Evolutionary conservation across 768 basidiomycete genomes (phyloP), one percentile per base, ranked within the genome.

Genomic region (Mycena albidolilacea): DNA sequence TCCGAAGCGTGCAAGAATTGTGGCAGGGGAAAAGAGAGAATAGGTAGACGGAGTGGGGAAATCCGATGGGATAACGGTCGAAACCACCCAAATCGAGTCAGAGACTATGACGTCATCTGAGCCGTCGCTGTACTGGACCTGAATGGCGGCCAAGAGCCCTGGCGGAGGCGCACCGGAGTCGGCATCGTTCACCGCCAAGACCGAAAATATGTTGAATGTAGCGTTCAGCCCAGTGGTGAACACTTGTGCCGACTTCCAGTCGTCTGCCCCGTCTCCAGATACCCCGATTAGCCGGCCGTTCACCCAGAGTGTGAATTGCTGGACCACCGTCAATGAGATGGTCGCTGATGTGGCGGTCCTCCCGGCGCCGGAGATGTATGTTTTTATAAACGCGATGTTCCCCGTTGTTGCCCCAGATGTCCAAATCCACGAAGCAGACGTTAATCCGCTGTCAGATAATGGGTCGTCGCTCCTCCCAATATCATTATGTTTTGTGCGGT

Each of bases 361-460:
- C 11, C 50, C 50, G 21, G 46, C 2, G 35, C 46, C 57, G 9
- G 37, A 41, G 46, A 30, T 12, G 46, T 61, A 60, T 3, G 44
- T 69, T 21, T 41, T 60, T 17, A 61, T 14, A 55, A 69, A 69
- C 11, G 67, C 67, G 15, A 69, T 38, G 35, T 52, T 69, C 35
- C 59, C 67, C 14, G 48, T 60, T 15, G 67, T 39, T 23, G 46
- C 44, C 12, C 7, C 38, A 19, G 67, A 21, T 48, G 67, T 44
- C 67, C 67, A 69, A n/a, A 69, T 69, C 67, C 67, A 69, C 17
- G 58, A 60, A 5, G 67, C 67, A 38, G 67, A 69, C 7, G 9
- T 14, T 15, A 69, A 48, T 38, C 58, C 58, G 48, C 67, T 60
- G 50, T 37, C 59, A 15, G 59, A 52, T 21, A 61, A 37, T 23